Conservation (phyloP, 2,329 filamentous ascomycete species). For the Stachybotrys chartarum region DNA sequence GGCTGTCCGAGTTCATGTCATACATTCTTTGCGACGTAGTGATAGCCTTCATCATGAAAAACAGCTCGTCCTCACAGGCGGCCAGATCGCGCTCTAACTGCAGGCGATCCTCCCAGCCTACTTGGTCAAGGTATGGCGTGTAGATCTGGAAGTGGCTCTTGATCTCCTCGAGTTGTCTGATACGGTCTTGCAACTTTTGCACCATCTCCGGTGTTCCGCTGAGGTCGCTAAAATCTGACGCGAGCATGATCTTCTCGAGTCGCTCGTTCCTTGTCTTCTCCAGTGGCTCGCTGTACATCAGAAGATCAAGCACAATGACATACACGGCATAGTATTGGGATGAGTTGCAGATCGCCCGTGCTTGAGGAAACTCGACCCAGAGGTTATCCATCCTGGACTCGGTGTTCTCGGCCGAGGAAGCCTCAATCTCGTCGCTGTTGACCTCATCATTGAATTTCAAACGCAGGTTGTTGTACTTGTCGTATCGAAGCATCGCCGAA, state of each 20-base stretch:
- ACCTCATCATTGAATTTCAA: constrained; percentile 97
- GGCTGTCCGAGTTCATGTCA: constrained; percentile 64
- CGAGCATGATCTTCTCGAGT: constrained; percentile 97
- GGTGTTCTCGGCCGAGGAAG: constrained; percentile 44
- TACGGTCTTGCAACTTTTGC: constrained; percentile 81
- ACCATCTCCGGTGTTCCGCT: constrained; percentile 92
- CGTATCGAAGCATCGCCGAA: constrained; percentile 86
- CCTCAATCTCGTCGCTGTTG: constrained; percentile 51
- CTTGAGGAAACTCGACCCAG: constrained; percentile 92
- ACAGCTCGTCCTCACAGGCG: constrained; percentile 89
- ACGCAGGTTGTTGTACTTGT: constrained; percentile 96
- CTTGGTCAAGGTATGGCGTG: constrained; percentile 75
- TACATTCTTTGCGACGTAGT: constrained; percentile 88
- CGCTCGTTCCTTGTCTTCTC: constrained; percentile 96
- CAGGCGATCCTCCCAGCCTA: constrained; percentile 86
- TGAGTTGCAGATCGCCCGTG: constrained; percentile 93
- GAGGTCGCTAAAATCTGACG: constrained; percentile 96
- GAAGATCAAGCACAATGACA: constrained; percentile 90
- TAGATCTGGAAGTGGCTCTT: constrained; percentile 95
- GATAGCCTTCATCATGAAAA: constrained; percentile 99
- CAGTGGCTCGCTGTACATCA: constrained; percentile 92
- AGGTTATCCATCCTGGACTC: constrained; percentile 91
- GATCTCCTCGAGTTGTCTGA: constrained; percentile 90
- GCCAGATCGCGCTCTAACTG: constrained; percentile 84
- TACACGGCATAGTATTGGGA: constrained; percentile 97